Evolutionary conservation across 768 basidiomycete genomes (phyloP), one percentile per base, ranked within the genome.

Genomic region (Lactarius quietus): DNA sequence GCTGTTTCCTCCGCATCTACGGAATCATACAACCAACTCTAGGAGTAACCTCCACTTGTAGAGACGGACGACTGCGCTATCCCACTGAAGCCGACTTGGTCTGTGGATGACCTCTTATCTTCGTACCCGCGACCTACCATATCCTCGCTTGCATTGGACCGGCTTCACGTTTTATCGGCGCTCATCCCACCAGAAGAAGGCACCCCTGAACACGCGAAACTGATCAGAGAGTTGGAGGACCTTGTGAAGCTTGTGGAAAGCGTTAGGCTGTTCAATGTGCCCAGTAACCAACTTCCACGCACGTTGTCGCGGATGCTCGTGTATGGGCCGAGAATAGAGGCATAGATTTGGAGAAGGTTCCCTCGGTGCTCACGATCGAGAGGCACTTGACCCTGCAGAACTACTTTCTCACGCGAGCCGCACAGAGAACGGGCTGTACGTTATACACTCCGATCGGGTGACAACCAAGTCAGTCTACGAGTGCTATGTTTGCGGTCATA

Each of bases 211-310:
- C 82, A 87, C 68, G 70, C 72, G 3, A 72, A 74, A 23, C 76
- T 89, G 51, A 87, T 84, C 65, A 66, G 69, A 48, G 86, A 90
- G 67, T 75, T 94, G 67, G 87, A 88, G 68, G 86, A 87, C 60
- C 82, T 94, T 57, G 78, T 93, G 62, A 83, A 81, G 67, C 79
- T 94, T 12, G 92, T 94, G 17, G 90, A 93, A 71, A 92, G 92
- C 3, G 91, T 93, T 59, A 89, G 84, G 74, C 74, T 89, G 29
- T 85, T 88, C 52, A 75, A 82, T 28, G 58, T 75, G 17, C 72
- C 73, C n/a, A 57, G 39, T 55, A 65, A 66, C 10, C 68, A 12
- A 64, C 28, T 33, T 15, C 33, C 17, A 59, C 63, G 29, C 51
- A 62, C 55, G 66, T 68, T 23, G 59, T 66, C 52, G 70, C 80